Evolutionary conservation across 1,284 basidiomycete genomes (phyloP).

Genomic region (Apiotrichum montevideense): DNA sequence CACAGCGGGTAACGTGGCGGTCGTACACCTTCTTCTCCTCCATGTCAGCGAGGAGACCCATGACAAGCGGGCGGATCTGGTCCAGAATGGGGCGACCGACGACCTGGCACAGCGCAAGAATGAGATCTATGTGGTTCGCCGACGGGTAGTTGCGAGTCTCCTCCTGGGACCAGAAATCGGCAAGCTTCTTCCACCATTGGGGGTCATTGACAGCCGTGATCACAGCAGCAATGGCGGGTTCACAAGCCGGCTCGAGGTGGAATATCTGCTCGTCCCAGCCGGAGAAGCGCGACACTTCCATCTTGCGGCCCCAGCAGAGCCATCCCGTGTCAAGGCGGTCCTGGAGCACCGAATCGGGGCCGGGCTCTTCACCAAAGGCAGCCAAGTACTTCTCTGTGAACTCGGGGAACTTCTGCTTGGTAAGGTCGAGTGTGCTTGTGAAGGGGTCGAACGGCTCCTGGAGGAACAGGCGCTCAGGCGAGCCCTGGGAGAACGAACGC

Average conservation of each 20-base stretch:
- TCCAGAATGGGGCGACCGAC: slow-evolving; percentile 33
- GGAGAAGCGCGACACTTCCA: slow-evolving; percentile 62
- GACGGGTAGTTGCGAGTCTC: slow-evolving; percentile 44
- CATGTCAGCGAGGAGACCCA: slow-evolving; percentile 38
- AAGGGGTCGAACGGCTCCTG: slow-evolving; percentile 75
- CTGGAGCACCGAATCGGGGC: slow-evolving; percentile 39
- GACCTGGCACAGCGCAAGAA: slow-evolving; percentile 52
- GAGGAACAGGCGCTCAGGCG: slow-evolving; percentile 62
- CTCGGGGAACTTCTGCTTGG: slow-evolving; percentile 22
- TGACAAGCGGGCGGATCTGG: slow-evolving; percentile 34
- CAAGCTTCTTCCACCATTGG: slow-evolving; percentile 55
- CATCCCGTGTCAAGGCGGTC: slow-evolving; percentile 84
- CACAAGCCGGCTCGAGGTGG: slow-evolving; percentile 62
- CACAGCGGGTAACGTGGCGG: slow-evolving; percentile 86
- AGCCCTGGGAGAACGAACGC: slow-evolving; percentile 65
- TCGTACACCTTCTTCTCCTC: slow-evolving; percentile 51
- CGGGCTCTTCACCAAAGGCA: slow-evolving; percentile 46
- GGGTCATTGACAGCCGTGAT: slow-evolving; percentile 51
- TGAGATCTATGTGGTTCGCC: slow-evolving; percentile 48
- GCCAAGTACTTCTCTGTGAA: slow-evolving; percentile 56
- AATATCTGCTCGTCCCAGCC: slow-evolving; percentile 53
- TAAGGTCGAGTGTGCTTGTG: slow-evolving; percentile 54
- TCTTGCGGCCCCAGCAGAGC: slow-evolving; percentile 67
- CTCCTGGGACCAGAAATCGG: slow-evolving; percentile 44
- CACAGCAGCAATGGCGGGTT: slow-evolving; percentile 59